Evolutionary conservation across 768 basidiomycete genomes (phyloP), one percentile per base, ranked within the genome.

Genomic region (Podaxis sp.): DNA sequence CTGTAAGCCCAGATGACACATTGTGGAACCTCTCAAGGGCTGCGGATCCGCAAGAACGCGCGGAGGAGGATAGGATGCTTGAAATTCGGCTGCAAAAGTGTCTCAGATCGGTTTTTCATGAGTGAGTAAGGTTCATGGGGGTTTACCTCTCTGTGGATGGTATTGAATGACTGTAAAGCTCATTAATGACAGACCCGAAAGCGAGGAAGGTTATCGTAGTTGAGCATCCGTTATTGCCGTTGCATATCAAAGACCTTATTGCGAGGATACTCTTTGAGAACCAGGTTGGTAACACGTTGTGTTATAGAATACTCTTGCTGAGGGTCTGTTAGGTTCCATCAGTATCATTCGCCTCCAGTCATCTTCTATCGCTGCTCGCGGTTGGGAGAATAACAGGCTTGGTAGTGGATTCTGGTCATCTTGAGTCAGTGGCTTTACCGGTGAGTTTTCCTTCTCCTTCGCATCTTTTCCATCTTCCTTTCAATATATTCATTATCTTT

Each of bases 161-260:
- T 55, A 43, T 60, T 62, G 47, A 64, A 58, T 69, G 54, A 65
- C 59, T 64, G 61, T 63, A 63, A 74, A 96, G 95, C 72, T 93
- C 93, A 55, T 81, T 99, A 52, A 81, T 98, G 73, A 92, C 94
- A 67, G 97, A 98, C 70, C 92, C 97, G 1, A 96, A 95, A 74
- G 89, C 94, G 33, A 86, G 97, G 59, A 98, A 97, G 74, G 90
- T 99, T 57, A 93, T 98, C 57, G 68, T 99, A 22, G 80, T 96
- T 5, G 97, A 98, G 74, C 91, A 94, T 72, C 92, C 96, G 0
- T 76, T 96, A 24, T 77, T 98, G 17, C 93, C 96, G 1, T 72
- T 92, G 1, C 83, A 89, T 61, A 87, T 98, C 70, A 98, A 98
- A 75, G 92, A 96, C 47, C 86, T 85, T 63, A 82, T 98, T 41